These are phyloP conservation scores for Cercospora sojina DNA, from an alignment of 2,329 filamentous ascomycete species.

Conservation along the genomic window DNA sequence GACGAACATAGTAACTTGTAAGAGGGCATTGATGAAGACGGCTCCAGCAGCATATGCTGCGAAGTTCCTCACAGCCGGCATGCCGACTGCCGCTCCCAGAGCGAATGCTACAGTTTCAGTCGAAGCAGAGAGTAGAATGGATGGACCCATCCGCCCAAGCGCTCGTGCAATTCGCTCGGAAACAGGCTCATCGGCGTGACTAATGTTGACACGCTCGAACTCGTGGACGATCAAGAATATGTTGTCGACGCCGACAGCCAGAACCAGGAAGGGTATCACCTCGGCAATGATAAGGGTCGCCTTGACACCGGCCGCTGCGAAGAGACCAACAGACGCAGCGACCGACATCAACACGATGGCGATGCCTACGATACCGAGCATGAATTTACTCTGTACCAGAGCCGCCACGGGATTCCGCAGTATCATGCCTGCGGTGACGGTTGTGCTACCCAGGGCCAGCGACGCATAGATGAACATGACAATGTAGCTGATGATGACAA, in stretches of 20 bases:
- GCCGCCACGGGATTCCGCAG: constrained; percentile 78
- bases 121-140: constrained; percentile 89
- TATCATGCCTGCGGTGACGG: constrained; percentile 72
- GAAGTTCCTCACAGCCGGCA: constrained; percentile 98
- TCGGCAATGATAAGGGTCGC: constrained; percentile 97
- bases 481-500: constrained; percentile 92
- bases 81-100: constrained; percentile 88
- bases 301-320: constrained; percentile 87
- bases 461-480: constrained; percentile 99
- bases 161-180: constrained; percentile 83
- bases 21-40: constrained; percentile 92
- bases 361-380: constrained; percentile 90
- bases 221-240: constrained; percentile 99
- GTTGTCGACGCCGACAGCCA: constrained; percentile 97
- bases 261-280: constrained; percentile 94
- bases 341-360: constrained; percentile 97
- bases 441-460: constrained; percentile 84
- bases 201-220: constrained; percentile 91
- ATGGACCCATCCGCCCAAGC: constrained; percentile 94
- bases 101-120: constrained; percentile 94
- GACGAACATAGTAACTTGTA: constrained; percentile 96
- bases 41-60: constrained; percentile 94
- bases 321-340: constrained; percentile 88
- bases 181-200: constrained; percentile 83
- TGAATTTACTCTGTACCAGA: constrained; percentile 94